phyloP scores from a whole-genome alignment of 495 filamentous ascomycete species.

The Penicillium silybi region DNA sequence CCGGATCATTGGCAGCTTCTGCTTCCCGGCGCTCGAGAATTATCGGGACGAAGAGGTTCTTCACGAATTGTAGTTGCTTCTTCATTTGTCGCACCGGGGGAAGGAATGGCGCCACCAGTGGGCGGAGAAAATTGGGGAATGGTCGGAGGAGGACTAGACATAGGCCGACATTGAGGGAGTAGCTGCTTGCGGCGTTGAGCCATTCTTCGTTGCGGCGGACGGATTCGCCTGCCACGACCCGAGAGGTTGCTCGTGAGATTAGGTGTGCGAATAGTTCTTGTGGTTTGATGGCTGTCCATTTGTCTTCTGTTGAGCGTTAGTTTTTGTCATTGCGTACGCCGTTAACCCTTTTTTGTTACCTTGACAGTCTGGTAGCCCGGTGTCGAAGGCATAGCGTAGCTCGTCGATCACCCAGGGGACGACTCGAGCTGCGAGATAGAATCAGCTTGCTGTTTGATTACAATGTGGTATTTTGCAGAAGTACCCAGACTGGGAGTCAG shows the following conservation, averaged over 20 bases:
- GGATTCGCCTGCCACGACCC: conserved; percentile 52
- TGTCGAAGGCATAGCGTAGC: conserved; percentile 21
- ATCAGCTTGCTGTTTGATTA: background rate
- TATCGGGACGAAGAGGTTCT: conserved; percentile 29
- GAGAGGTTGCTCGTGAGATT: conserved; percentile 51
- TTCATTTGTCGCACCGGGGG: conserved; percentile 26
- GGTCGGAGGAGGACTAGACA: conserved; percentile 28
- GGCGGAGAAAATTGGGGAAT: conserved; percentile 34
- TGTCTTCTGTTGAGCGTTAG: conserved; percentile 6
- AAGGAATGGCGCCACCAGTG: conserved; percentile 28
- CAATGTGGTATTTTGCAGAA: background rate
- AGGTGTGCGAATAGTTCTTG: conserved; percentile 34
- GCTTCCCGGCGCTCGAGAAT: conserved; percentile 24
- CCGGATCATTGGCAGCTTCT: conserved; percentile 9
- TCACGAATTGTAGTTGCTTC: conserved; percentile 16
- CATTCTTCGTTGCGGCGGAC: conserved; percentile 54
- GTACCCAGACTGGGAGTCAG: conserved; percentile 27
- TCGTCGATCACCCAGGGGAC: conserved; percentile 28
- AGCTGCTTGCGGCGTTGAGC: conserved; percentile 48
- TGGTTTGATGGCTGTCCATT: conserved; percentile 22
- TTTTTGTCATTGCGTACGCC: too few relatives aligned
- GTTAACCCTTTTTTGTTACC: too few relatives aligned
- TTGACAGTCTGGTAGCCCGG: conserved; percentile 25
- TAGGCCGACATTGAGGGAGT: conserved; percentile 47
- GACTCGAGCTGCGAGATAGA: conserved; percentile 16